These are phyloP conservation scores for Brassica carinata DNA, from an alignment of 345 rosid species.

Conservation along the genomic window DNA sequence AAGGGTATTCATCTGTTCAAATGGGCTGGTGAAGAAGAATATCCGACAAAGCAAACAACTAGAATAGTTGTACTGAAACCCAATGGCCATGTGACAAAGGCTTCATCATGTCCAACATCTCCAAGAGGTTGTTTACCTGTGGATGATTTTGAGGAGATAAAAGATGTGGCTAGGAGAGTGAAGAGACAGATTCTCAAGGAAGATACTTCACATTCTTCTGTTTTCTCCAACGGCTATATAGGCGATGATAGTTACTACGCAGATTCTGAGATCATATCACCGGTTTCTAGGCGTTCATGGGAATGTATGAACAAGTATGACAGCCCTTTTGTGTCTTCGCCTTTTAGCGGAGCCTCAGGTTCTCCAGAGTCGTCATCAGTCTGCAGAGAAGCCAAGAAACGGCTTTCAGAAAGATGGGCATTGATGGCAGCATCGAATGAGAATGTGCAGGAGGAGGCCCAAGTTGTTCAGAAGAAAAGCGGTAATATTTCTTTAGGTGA, in stretches of 20 bases:
- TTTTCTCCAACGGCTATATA: conserved; percentile 68
- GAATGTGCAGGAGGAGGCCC: conserved; percentile 49
- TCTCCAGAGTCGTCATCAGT: conserved; percentile 94
- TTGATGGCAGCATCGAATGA: conserved; percentile 62
- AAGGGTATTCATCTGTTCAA: conserved; percentile 39
- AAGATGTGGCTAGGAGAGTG: conserved; percentile 56
- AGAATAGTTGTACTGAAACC: conserved; percentile 89
- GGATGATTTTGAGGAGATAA: conserved; percentile 23
- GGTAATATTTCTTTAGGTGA: conserved; percentile 79
- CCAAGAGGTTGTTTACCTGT: conserved; percentile 29
- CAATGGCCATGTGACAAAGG: conserved; percentile 49
- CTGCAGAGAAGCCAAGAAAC: conserved; percentile 56
- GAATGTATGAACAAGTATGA: conserved; percentile 70
- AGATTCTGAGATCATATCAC: conserved; percentile 79
- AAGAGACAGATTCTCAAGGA: conserved; percentile 45
- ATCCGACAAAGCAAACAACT: conserved; percentile 57
- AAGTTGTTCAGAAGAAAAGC: conserved; percentile 47
- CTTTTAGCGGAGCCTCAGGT: conserved; percentile 71
- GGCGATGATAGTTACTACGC: conserved; percentile 80
- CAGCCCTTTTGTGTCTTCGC: conserved; percentile 58
- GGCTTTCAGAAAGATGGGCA: conserved; percentile 96
- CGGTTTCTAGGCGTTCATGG: conserved; percentile 82
- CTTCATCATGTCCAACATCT: conserved; percentile 56
- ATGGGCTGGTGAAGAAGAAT: conserved; percentile 33
- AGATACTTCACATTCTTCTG: conserved; percentile 70